phyloP scores from a whole-genome alignment of 345 rosid species.

The Populus ilicifolia region DNA sequence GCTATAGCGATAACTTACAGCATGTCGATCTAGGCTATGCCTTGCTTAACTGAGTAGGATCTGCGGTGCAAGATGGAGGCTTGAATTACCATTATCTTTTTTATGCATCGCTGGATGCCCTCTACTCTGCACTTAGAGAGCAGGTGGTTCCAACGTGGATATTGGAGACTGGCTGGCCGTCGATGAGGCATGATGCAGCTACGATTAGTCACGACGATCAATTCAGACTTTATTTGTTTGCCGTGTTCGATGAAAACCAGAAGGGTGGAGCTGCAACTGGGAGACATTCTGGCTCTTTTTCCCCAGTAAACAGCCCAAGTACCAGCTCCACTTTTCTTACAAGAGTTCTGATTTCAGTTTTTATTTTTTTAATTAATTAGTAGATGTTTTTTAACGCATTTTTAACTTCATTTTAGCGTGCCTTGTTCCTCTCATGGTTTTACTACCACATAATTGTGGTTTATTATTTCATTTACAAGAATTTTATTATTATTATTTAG shows the following conservation, averaged over 20 bases:
- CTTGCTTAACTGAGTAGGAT: not conserved
- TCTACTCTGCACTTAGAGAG: not conserved
- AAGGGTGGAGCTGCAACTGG: conserved; percentile 9
- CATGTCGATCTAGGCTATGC: conserved; percentile 3
- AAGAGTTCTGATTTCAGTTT: not conserved
- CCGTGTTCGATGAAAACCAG: conserved; percentile 24
- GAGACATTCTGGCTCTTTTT: conserved; percentile 17
- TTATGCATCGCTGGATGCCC: not conserved
- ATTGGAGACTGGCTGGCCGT: conserved; percentile 9
- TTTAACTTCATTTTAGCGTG: not conserved
- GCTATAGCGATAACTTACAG: not conserved
- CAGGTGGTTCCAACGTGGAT: not conserved
- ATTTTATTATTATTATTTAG: no score
- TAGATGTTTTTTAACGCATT: not conserved
- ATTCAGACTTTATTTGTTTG: conserved; percentile 17
- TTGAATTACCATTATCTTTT: conserved; percentile 1
- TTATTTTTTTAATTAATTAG: not conserved
- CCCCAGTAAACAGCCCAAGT: conserved; percentile 18
- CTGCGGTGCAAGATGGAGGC: not conserved
- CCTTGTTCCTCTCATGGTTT: no score
- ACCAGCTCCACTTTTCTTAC: conserved; percentile 8
- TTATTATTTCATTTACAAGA: no score
- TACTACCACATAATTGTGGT: no score
- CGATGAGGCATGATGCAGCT: not conserved
- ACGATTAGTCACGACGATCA: conserved; percentile 10